phyloP scores from a whole-genome alignment of 495 filamentous ascomycete species.

The Talaromyces wortmannii region DNA sequence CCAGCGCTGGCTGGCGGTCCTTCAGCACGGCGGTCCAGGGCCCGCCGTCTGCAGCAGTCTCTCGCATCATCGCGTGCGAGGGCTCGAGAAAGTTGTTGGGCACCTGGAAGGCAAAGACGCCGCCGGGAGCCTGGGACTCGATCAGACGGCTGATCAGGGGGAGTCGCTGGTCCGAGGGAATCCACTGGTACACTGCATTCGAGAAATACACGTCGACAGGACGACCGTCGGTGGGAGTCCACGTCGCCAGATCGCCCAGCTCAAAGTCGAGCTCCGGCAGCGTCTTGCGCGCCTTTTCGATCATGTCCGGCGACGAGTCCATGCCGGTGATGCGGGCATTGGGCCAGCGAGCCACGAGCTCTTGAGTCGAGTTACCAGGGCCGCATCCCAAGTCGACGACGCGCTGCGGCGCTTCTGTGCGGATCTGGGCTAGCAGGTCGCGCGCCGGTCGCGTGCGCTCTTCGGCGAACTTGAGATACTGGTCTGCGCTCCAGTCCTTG shows the following conservation, averaged over 20 bases:
- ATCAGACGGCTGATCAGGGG: conserved; percentile 33
- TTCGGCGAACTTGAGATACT: conserved; percentile 42
- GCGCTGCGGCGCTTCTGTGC: conserved; percentile 19
- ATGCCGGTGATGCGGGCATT: conserved; percentile 37
- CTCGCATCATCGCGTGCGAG: conserved; percentile 41
- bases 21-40: conserved; percentile 28
- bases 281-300: conserved; percentile 30
- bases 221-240: conserved; percentile 12
- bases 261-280: conserved; percentile 25
- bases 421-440: conserved; percentile 36
- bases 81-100: conserved; percentile 44
- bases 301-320: conserved; percentile 49
- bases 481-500: conserved; percentile 38
- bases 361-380: conserved; percentile 44
- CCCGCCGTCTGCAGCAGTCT: conserved; percentile 23
- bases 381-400: conserved; percentile 52
- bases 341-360: conserved; percentile 37
- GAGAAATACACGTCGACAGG: conserved; percentile 41
- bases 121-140: conserved; percentile 24
- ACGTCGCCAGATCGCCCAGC: conserved; percentile 30
- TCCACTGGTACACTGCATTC: conserved; percentile 52
- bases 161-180: conserved; percentile 32
- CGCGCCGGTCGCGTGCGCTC: conserved; percentile 37
- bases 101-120: conserved; percentile 47
- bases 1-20: conserved; percentile 26